Percentiles rank a stretch among this genome's conserved stretches.
Conservation (phyloP, 148 eudicot species). For the Nyssa sinensis region DNA sequence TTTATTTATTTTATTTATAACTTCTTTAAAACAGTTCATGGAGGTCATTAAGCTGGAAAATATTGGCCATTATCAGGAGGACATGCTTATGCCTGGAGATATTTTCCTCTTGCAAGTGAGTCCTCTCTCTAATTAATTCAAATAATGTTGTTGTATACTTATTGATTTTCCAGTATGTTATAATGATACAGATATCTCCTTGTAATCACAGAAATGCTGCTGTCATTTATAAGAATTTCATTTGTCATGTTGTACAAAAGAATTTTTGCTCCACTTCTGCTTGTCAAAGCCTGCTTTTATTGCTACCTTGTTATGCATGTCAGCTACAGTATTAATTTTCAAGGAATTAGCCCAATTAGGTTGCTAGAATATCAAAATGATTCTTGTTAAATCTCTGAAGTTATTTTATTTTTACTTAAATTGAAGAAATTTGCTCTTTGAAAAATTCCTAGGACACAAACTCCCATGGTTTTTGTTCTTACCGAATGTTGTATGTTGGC, state of each 20-base stretch:
- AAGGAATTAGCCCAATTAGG: too few species aligned
- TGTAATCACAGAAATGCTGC: background rate
- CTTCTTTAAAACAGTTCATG: constrained; percentile 59
- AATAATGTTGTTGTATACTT: too few species aligned
- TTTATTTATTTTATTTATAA: constrained; percentile 2
- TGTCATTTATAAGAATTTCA: background rate
- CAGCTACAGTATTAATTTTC: too few species aligned
- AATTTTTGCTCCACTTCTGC: background rate
- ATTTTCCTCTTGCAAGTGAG: constrained; percentile 84
- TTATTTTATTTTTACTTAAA: background rate
- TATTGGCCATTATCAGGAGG: constrained; percentile 70
- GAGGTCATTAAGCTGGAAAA: constrained; percentile 91
- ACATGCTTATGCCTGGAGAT: constrained; percentile 75
- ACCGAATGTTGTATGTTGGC: too few species aligned
- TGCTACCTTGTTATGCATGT: too few species aligned
- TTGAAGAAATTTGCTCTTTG: background rate
- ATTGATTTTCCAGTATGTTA: background rate
- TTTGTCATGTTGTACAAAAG: background rate
- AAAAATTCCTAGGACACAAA: background rate
- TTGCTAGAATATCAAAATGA: too few species aligned
- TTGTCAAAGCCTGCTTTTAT: too few species aligned
- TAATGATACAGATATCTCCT: background rate
- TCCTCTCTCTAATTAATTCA: background rate
- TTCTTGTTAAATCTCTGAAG: too few species aligned
- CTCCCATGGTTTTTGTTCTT: too few species aligned